Conservation (phyloP, 108 stramenopile genomes). For the Stephanodiscus triporus region DNA sequence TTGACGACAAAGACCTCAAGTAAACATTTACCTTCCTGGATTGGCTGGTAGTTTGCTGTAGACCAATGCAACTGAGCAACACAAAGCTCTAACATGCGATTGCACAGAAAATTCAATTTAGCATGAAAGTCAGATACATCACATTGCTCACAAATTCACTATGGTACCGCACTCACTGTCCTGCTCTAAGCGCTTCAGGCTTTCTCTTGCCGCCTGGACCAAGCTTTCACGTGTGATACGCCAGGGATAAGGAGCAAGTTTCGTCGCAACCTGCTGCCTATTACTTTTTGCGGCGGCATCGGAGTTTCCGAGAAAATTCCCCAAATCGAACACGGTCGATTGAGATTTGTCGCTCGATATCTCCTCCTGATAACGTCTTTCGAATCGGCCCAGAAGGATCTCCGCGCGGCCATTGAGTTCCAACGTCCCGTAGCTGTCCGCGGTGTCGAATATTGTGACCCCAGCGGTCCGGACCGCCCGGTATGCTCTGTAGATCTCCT, state of each 20-base stretch:
- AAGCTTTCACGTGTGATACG: slow-evolving; percentile 66
- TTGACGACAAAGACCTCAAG: background rate
- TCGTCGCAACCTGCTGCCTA: slow-evolving; percentile 83
- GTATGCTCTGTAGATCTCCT: slow-evolving; percentile 78
- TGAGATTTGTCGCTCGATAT: slow-evolving; percentile 8
- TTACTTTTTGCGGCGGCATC: slow-evolving; percentile 17
- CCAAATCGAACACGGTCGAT: slow-evolving; percentile 32
- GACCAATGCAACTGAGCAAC: slow-evolving; percentile 87
- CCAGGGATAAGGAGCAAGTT: slow-evolving; percentile 90
- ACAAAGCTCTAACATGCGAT: slow-evolving; percentile 46
- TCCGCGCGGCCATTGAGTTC: slow-evolving; percentile 86
- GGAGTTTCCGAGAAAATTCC: slow-evolving; percentile 27
- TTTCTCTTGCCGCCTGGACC: slow-evolving; percentile 69
- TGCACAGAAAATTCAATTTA: background rate
- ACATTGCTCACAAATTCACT: background rate
- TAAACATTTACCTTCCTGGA: slow-evolving; percentile 59
- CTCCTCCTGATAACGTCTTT: slow-evolving; percentile 69
- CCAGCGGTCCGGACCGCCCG: slow-evolving; percentile 69
- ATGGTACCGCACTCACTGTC: slow-evolving; percentile 25
- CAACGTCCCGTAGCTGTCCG: slow-evolving; percentile 83
- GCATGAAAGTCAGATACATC: background rate
- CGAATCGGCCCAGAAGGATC: slow-evolving; percentile 77
- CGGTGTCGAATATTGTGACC: slow-evolving; percentile 87
- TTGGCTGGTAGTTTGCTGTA: slow-evolving; percentile 82
- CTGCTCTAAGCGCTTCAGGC: slow-evolving; percentile 71